These are phyloP conservation scores for Leccinum huronense DNA, from an alignment of 1,284 basidiomycete genomes.

Conservation along the genomic window DNA sequence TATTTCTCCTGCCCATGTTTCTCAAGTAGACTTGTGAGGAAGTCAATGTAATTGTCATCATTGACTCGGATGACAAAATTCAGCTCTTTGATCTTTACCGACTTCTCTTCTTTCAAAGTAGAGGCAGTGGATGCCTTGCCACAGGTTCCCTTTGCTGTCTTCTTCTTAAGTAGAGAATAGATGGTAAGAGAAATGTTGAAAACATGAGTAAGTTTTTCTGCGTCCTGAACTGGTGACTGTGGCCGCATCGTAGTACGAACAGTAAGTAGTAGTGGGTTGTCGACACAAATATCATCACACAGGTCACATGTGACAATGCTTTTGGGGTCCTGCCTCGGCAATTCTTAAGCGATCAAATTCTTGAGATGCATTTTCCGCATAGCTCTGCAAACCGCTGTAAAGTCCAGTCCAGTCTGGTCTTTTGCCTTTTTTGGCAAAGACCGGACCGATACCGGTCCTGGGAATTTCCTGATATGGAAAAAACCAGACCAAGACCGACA, in stretches of 20 bases:
- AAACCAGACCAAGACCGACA: too few relatives aligned
- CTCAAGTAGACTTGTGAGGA: neutral
- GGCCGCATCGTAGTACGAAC: neutral
- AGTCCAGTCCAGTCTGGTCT: too few relatives aligned
- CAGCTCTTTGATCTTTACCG: neutral
- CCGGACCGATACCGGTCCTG: too few relatives aligned
- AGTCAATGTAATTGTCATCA: neutral
- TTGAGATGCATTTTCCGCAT: neutral
- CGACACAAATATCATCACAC: neutral
- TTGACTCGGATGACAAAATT: neutral
- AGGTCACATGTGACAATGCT: neutral
- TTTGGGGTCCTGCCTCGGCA: neutral
- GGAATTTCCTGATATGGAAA: too few relatives aligned
- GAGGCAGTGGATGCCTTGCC: neutral
- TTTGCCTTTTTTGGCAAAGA: too few relatives aligned
- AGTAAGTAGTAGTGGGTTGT: neutral
- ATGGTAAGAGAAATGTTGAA: neutral
- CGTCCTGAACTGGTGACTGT: neutral
- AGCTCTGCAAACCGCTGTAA: neutral
- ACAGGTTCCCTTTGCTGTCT: neutral
- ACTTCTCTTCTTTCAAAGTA: conserved; percentile 2
- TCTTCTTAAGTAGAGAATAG: conserved; percentile 6
- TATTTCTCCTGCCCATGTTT: neutral
- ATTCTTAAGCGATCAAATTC: neutral
- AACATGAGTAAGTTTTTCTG: neutral